Base-by-base conservation (phyloP, 2,329 filamentous ascomycete genomes). In the Fusarium coicis region DNA sequence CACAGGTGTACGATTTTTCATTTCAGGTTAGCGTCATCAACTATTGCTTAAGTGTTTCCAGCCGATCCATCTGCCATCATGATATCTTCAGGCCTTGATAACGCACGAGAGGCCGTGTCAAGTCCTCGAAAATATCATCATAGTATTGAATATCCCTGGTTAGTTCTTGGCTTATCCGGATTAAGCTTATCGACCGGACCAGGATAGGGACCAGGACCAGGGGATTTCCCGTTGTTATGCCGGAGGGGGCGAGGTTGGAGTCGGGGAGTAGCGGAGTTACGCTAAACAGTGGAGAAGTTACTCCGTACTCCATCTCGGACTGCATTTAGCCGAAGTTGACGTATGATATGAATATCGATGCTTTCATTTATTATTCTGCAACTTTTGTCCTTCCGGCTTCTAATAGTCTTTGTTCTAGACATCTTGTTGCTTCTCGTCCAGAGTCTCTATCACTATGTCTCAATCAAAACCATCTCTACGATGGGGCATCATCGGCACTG, bases 401-500 rank as follows among this genome's bases (percentile, higher is more conserved):
- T 3, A 28, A 6, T 16, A 36, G 18, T 16, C 32, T 23, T 28
- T 21, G 9, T 19, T 18, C 9, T 8, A 10, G 2, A 15, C 7
- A 18, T 3, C 2, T 32, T 40, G 2, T 16, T 15, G 5, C 3
- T 6, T 26, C 7, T 21, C 26, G 26, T 19, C 10, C 26, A 16
- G 10, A 21, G 18, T 4, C 10, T 5, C 26, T 1, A 42, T 21
- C 18, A 53, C 15, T 14, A 70, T 73, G 66, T 57, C 70, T 21
- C 15, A 71, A 10, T 32, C 56, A 47, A 75, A 65, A 52, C 70
- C 79, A n/a, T 79, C 78, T 16, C 60, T 81, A 8, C 78, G 81
- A 54, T 82, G 81, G 81, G 81, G 81, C 42, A 80, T 83, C 60
- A 79, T 83, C 43, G 82, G 81, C 43, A 85, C 83, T 2, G 85